A percentile compares a stretch with the other conserved stretches of the same genome.
Conservation (phyloP, 2,329 filamentous ascomycete species). For the Ascochyta rabiei region DNA sequence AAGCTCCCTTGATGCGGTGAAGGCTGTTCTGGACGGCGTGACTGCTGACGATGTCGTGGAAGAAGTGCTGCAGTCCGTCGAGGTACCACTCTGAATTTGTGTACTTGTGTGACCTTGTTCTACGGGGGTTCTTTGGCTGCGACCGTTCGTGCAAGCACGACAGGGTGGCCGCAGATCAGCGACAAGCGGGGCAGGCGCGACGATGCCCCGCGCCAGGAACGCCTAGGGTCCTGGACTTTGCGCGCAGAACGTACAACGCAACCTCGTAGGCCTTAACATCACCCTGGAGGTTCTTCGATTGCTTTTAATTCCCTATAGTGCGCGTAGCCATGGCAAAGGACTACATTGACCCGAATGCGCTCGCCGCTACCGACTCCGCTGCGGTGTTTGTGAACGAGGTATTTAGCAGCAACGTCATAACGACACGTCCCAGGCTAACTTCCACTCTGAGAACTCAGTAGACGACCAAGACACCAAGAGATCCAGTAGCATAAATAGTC, state of each 20-base stretch:
- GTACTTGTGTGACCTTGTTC: background rate
- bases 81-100: conserved; percentile 57
- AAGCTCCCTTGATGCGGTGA: conserved; percentile 74
- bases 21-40: conserved; percentile 66
- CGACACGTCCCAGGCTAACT: conserved; percentile 38
- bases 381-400: conserved; percentile 34
- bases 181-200: conserved; percentile 23
- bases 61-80: conserved; percentile 62
- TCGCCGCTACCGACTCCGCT: conserved; percentile 18
- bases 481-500: conserved; percentile 38
- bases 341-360: conserved; percentile 28
- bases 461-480: conserved; percentile 37
- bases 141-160: conserved; percentile 17
- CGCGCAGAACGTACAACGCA: conserved; percentile 1
- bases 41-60: conserved; percentile 64
- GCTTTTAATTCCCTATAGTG: background rate
- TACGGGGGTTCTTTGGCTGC: background rate
- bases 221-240: conserved; percentile 10
- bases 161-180: conserved; percentile 26
- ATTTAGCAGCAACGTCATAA: conserved; percentile 25
- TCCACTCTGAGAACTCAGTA: conserved; percentile 42
- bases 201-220: conserved; percentile 24
- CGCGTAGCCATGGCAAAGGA: conserved; percentile 25
- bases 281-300: background rate
- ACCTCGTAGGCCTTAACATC: conserved; percentile 5